A percentile compares a stretch with the other conserved stretches of the same genome.
Conservation (phyloP, 805 yeast genomes). For the Saccharomycopsis schoenii region DNA sequence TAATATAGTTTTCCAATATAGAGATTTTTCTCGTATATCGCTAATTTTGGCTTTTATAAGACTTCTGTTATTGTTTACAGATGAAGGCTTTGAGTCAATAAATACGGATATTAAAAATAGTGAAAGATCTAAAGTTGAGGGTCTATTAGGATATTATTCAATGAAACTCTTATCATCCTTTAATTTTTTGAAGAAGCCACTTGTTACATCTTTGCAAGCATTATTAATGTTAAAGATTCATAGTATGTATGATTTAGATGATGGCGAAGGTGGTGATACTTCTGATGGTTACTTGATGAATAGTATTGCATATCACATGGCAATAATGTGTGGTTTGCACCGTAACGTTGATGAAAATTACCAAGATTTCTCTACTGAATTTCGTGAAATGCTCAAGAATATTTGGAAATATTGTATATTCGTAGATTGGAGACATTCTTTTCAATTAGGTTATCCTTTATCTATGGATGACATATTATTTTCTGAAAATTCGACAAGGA, state of each 20-base stretch:
- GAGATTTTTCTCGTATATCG: conserved; percentile 12
- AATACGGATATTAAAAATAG: conserved; percentile 4
- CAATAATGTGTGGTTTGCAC: conserved; percentile 18
- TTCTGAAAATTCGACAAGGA: conserved; percentile 4
- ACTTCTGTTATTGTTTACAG: conserved; percentile 10
- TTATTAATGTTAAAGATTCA: conserved; percentile 15
- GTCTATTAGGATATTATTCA: conserved; percentile 5
- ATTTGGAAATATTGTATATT: conserved; percentile 14
- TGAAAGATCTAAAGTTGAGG: conserved; percentile 6
- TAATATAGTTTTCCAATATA: conserved; percentile 4
- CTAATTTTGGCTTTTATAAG: conserved; percentile 13
- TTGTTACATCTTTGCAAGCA: conserved; percentile 12
- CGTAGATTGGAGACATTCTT: conserved; percentile 15
- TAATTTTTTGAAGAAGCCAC: conserved; percentile 15
- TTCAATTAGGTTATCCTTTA: conserved; percentile 18
- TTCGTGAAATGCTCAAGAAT: conserved; percentile 10
- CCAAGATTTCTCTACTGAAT: conserved; percentile 1
- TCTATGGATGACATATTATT: conserved; percentile 10
- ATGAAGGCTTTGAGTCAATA: conserved; percentile 7
- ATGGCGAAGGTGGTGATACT: conserved; percentile 20
- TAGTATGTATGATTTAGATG: conserved; percentile 13
- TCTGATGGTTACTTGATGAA: conserved; percentile 15
- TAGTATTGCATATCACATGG: conserved; percentile 11
- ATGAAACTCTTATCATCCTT: conserved; percentile 4
- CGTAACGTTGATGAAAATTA: conserved; percentile 12